phyloP scores from a whole-genome alignment of 805 yeast species.

The Cyberlindnera mississippiensis region DNA sequence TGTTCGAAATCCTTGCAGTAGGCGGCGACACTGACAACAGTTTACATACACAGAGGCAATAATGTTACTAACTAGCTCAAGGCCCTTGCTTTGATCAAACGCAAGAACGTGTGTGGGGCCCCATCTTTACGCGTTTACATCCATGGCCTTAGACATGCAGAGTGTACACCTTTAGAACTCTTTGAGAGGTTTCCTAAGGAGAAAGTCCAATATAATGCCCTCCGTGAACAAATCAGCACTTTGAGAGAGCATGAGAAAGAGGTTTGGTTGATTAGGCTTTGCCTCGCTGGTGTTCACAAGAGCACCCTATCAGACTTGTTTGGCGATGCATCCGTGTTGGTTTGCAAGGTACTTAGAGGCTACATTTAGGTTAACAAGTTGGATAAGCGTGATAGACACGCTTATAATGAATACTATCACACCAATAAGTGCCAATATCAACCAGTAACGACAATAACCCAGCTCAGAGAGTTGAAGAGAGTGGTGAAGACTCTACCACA shows the following conservation, averaged over 20 bases:
- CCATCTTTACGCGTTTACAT: slow-evolving; percentile 3
- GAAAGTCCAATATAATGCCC: neutral
- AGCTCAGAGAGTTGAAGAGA: slow-evolving; percentile 1
- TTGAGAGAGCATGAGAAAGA: neutral
- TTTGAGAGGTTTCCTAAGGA: neutral
- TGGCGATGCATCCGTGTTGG: slow-evolving; percentile 2
- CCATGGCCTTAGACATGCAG: neutral
- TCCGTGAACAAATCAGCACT: neutral
- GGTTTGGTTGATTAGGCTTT: slow-evolving; percentile 1
- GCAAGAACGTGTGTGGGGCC: slow-evolving; percentile 14
- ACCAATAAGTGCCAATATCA: slow-evolving; percentile 1
- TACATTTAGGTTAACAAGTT: slow-evolving; percentile 4
- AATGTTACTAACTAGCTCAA: too few species aligned
- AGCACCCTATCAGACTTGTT: neutral
- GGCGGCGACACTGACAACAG: too few species aligned
- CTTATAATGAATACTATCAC: slow-evolving; percentile 9
- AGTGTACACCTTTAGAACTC: neutral
- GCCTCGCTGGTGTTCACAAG: neutral
- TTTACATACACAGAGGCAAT: too few species aligned
- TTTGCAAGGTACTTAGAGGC: slow-evolving; percentile 3
- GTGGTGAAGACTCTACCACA: neutral
- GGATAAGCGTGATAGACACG: slow-evolving; percentile 4
- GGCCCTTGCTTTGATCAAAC: slow-evolving; percentile 21
- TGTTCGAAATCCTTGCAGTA: slow-evolving; percentile 9
- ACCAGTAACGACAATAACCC: neutral